A percentile compares a stretch with the other conserved stretches of the same genome.
These are phyloP conservation scores for Ogataea haglerorum DNA, from an alignment of 805 yeast species.

Conservation along the genomic window DNA sequence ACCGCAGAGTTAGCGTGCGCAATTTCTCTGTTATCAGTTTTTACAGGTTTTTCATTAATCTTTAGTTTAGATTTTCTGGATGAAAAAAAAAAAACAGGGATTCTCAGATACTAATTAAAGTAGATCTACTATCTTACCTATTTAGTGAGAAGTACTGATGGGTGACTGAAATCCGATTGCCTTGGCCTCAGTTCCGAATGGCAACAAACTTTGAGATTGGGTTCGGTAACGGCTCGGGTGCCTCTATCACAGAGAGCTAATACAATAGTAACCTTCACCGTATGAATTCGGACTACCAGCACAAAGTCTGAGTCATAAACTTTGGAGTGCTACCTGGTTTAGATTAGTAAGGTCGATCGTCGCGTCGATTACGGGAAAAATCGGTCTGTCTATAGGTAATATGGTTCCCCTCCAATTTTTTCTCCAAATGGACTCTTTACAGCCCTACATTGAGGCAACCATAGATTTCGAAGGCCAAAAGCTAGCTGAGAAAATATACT, in stretches of 20 bases:
- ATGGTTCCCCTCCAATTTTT: not conserved
- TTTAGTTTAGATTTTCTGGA: too few relatives aligned
- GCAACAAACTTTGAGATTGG: not conserved
- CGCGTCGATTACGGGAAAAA: not conserved
- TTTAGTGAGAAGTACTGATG: too few relatives aligned
- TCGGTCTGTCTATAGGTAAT: not conserved
- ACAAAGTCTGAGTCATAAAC: not conserved
- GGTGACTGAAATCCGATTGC: not conserved
- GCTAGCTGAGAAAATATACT: constrained; percentile 34
- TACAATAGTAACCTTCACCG: not conserved
- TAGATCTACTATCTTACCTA: too few relatives aligned
- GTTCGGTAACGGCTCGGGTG: too few relatives aligned
- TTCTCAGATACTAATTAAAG: too few relatives aligned
- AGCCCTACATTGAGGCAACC: constrained; percentile 26
- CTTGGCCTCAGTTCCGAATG: not conserved
- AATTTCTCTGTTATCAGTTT: not conserved
- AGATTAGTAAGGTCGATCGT: not conserved
- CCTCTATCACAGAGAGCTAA: not conserved
- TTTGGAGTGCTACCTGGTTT: not conserved
- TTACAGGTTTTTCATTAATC: not conserved
- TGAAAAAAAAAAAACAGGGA: too few relatives aligned
- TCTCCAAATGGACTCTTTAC: constrained; percentile 21
- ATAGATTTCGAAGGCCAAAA: constrained; percentile 57
- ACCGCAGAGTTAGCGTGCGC: constrained; percentile 2
- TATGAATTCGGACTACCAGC: not conserved